Evolutionary conservation across 2,329 filamentous ascomycete species (phyloP).

Genomic region (Sclerotiophoma versabilis): DNA sequence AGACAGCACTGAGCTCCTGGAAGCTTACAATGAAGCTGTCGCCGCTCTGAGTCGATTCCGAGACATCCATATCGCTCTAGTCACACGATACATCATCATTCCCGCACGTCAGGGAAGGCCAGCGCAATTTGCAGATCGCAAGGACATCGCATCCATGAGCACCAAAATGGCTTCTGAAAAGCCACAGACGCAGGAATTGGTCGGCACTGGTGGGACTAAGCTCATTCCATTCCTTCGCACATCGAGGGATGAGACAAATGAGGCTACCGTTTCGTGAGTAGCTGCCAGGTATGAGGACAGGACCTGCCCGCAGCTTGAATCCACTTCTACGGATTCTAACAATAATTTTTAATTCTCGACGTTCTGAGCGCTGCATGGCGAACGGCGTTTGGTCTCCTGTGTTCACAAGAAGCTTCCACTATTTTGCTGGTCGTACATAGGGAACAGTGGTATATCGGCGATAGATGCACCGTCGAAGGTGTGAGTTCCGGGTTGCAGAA

Average conservation of each 20-base stretch:
- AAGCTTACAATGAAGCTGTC: conserved; percentile 57
- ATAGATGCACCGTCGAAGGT: conserved; percentile 38
- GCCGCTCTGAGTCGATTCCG: conserved; percentile 56
- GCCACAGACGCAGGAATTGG: conserved; percentile 49
- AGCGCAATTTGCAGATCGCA: conserved; percentile 28
- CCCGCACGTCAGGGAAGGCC: conserved; percentile 44
- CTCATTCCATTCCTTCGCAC: conserved; percentile 62
- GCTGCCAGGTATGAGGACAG: background rate
- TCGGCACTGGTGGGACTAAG: conserved; percentile 61
- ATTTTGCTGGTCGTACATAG: conserved; percentile 38
- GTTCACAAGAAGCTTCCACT: conserved; percentile 19
- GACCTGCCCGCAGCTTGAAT: no score
- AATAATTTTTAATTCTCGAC: background rate
- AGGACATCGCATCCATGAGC: conserved; percentile 57
- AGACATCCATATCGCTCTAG: conserved; percentile 61
- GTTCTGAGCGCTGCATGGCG: conserved; percentile 1
- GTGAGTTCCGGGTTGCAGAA: conserved; percentile 41
- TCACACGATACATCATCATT: conserved; percentile 61
- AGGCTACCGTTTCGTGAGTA: conserved; percentile 39
- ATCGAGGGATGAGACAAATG: conserved; percentile 60
- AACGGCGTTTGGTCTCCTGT: conserved; percentile 1
- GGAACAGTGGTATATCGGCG: conserved; percentile 43
- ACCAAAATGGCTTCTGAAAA: conserved; percentile 45
- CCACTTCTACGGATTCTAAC: background rate
- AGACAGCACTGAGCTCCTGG: conserved; percentile 45